These are phyloP conservation scores for Mycena citricolor DNA, from an alignment of 1,284 basidiomycete genomes.

Conservation along the genomic window DNA sequence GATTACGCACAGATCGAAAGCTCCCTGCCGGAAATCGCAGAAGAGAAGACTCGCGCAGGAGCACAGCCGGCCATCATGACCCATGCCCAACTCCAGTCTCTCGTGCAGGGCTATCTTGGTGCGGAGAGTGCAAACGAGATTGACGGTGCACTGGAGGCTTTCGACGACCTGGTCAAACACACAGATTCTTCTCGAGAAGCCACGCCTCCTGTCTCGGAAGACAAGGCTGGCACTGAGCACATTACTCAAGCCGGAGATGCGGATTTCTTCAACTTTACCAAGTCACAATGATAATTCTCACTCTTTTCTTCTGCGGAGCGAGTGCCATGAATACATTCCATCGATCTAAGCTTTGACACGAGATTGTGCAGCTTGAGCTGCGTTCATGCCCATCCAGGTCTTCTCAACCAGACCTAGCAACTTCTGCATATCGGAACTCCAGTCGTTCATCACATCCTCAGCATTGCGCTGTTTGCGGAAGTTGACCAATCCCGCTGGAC, in stretches of 20 bases:
- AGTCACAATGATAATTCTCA: constrained; percentile 16
- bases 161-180: no score
- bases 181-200: no score
- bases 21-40: no score
- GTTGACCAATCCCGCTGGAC: constrained; percentile 85
- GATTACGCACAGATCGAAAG: no score
- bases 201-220: no score
- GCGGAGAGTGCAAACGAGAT: no score
- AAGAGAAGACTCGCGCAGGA: no score
- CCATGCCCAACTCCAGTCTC: no score
- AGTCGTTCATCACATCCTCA: constrained; percentile 93
- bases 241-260: background rate
- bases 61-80: no score
- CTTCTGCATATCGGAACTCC: constrained; percentile 95
- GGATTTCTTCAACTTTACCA: constrained; percentile 11
- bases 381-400: constrained; percentile 89
- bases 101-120: no score
- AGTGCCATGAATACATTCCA: constrained; percentile 28
- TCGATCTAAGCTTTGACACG: constrained; percentile 49
- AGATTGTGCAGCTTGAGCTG: constrained; percentile 78
- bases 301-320: constrained; percentile 17
- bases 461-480: constrained; percentile 79
- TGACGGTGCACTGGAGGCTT: no score
- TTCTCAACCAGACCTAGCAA: constrained; percentile 80
- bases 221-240: background rate